Percentiles rank a stretch among this genome's conserved stretches.
Conservation (phyloP, 108 stramenopile genomes). For the Skeletonema tropicum region DNA sequence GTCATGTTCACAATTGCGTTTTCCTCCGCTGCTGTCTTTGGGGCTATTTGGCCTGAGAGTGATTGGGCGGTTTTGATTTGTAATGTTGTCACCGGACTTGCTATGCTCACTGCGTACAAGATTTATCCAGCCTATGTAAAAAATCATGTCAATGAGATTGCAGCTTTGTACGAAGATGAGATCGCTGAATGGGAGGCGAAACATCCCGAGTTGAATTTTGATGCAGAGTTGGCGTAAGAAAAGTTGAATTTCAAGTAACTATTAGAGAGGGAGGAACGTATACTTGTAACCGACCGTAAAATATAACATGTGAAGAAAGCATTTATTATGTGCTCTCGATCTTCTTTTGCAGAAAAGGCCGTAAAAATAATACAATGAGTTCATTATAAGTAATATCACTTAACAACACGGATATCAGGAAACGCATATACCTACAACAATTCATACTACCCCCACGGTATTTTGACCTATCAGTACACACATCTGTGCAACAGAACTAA, state of each 20-base stretch:
- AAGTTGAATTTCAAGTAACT: background rate
- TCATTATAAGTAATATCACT: background rate
- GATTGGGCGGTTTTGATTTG: background rate
- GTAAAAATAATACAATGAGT: background rate
- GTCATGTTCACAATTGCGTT: background rate
- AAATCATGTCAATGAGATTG: background rate
- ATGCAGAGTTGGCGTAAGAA: background rate
- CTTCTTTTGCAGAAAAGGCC: too few relatives aligned
- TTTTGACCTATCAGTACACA: background rate
- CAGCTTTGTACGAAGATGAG: background rate
- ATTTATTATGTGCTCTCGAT: too few relatives aligned
- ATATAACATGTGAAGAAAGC: too few relatives aligned
- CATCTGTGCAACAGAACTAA: background rate
- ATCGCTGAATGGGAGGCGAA: background rate
- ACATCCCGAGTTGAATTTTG: background rate
- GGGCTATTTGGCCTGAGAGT: background rate
- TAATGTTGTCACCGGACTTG: background rate
- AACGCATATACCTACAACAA: background rate
- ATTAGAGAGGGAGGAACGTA: too few relatives aligned
- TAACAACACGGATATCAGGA: background rate
- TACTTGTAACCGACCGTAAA: too few relatives aligned
- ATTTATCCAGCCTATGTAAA: background rate
- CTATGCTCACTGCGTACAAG: background rate
- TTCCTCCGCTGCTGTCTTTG: background rate
- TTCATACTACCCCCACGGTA: background rate